Evolutionary conservation across 1,139 yeast species (phyloP).

Genomic region (Blastobotrys raffinosifermentans): DNA sequence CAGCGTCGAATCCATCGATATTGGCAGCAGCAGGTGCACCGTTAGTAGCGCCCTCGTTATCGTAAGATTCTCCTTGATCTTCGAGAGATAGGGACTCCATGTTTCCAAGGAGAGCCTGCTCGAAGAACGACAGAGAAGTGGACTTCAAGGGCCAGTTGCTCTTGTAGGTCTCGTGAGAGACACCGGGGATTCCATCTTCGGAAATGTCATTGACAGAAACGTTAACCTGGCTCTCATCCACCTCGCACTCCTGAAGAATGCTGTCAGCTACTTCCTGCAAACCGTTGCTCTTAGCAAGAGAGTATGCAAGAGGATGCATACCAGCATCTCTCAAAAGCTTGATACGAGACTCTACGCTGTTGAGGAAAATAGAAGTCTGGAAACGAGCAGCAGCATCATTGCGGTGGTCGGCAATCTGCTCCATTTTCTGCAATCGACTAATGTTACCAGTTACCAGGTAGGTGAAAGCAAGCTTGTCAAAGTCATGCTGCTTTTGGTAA

Average conservation of each 20-base stretch:
- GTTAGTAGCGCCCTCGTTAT: constrained; percentile 15
- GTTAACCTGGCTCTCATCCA: constrained; percentile 58
- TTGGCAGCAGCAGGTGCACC: constrained; percentile 12
- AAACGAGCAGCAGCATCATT: constrained; percentile 75
- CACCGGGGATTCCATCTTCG: constrained; percentile 40
- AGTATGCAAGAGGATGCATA: constrained; percentile 82
- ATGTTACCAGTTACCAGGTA: constrained; percentile 79
- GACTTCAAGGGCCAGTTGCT: constrained; percentile 79
- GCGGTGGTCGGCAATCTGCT: constrained; percentile 82
- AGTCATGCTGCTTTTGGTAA: constrained; percentile 78
- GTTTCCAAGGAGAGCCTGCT: constrained; percentile 75
- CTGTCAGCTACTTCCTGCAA: constrained; percentile 66
- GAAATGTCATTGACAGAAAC: constrained; percentile 41
- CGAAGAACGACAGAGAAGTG: constrained; percentile 72
- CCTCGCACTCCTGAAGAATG: constrained; percentile 57
- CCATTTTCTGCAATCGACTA: constrained; percentile 74
- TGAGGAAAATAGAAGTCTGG: constrained; percentile 75
- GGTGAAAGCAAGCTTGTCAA: constrained; percentile 84
- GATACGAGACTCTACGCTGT: constrained; percentile 71
- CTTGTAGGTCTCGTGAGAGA: constrained; percentile 42
- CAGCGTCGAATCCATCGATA: constrained; percentile 19
- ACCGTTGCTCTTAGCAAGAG: constrained; percentile 86
- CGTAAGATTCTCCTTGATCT: constrained; percentile 32
- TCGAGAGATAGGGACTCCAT: constrained; percentile 58
- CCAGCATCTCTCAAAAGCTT: constrained; percentile 73